Base-by-base conservation (phyloP, 163 green algal species). In the Prototheca wickerhamii region DNA sequence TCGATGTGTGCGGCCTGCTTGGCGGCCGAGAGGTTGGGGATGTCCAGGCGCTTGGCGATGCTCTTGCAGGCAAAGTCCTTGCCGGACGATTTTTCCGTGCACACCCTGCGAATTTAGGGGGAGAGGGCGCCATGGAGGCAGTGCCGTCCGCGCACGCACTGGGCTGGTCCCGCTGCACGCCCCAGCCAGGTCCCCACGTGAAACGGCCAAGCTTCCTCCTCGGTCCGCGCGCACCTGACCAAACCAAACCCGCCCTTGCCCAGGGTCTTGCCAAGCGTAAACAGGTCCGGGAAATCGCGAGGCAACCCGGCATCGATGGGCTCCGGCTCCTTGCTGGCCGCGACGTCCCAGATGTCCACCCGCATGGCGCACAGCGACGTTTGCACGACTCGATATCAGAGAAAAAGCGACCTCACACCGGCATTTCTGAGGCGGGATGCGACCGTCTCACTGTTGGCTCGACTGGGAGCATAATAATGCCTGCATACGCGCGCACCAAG, bases 1-100 rank as follows among this genome's bases (percentile, higher is more conserved):
- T 85, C 83, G 8, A 95, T 53, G 69, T 96, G 85, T 51, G 85
- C 73, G 21, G 74, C 61, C 68, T 87, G 80, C 69, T 86, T 89
- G 8, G 68, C 53, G 1, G 61, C 30, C 0, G 70, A 75, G 7
- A 92, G 42, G 51, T 81, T 78, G 10, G 81, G 77, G 18, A 87
- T 57, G 54, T 90, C 75, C 55, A 97, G 77, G 6, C 60, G 63
- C 78, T 99, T 99, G 35, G 58, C 58, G 31, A 99, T 95, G 46
- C 63, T 87, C 73, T 99, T 99, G 81, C 87, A 96, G 12, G 93
- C 93, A 58, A 81, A 95, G 70, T 92, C 72, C 31, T 75, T 65
- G n/a, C 84, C 86, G 10, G 67, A 86, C 26, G 51, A 25, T 2
- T 65, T 73, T 21, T 84, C 72, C 2, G 46, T 76, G n/a, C 79